Base-by-base conservation (phyloP, 257 asterid genomes). In the Fraxinus anomala region DNA sequence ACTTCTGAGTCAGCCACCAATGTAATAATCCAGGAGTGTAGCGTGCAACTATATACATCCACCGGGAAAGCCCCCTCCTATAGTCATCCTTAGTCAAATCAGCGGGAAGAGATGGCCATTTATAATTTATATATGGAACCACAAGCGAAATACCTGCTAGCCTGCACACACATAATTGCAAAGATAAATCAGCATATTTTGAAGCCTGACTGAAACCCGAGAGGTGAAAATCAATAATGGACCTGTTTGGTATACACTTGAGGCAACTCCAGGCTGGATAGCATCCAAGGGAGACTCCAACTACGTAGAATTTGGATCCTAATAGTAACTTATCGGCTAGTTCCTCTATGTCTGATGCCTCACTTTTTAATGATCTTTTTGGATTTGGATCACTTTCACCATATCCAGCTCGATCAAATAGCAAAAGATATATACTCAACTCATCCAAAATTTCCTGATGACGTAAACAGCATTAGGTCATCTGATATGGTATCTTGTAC, bases 381-480 rank as follows among this genome's bases (percentile, higher is more conserved):
- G 96, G 92, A 80, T 94, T 90, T 47, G 95, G 97, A 83, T 91
- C 96, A 75, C 99, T 95, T 63, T 95, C 97, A 3, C 99, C 98
- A 84, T 95, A 95, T 67, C 99, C 99, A 17, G 99, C 97, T 80
- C 98, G 91, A 76, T 95, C 98, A 51, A 82, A 93, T 63, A 86
- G 77, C 76, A 93, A 73, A 68, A 95, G 70, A 80, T 90, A 89
- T 79, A 95, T 80, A 77, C 88, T 87, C 81, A 91, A 80, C 79
- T 86, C 88, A 80, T 91, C 92, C 81, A 95, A 78, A 19, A 93
- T 70, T 61, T 90, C 98, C 99, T 95, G 86, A 49, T 76, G 26
- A 77, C 84, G 77, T 84, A 78, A 80, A 37, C 65, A 36, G 19
- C 47, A 79, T 85, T 77, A 89, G 91, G 63, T 61, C 68, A 81